Evolutionary conservation across 179 eudicot species (phyloP).

Genomic region (Actinidia polygama): DNA sequence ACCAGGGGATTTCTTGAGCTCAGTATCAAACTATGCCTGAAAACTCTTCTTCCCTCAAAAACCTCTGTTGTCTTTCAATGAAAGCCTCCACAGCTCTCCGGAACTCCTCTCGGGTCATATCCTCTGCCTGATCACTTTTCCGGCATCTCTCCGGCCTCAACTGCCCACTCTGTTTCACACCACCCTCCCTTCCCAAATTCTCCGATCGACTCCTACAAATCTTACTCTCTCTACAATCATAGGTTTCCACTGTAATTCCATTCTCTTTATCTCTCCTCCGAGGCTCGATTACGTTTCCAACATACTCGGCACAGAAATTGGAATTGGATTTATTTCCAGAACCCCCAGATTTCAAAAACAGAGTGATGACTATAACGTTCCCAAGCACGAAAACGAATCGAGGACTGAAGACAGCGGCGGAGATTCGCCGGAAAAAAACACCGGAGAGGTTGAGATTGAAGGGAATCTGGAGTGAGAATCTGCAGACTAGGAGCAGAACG

Average conservation of each 20-base stretch:
- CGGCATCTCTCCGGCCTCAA: slow-evolving; percentile 51
- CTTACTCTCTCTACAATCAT: slow-evolving; percentile 26
- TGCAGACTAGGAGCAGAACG: slow-evolving; percentile 49
- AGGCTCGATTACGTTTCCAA: slow-evolving; percentile 15
- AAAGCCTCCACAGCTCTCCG: slow-evolving; percentile 76
- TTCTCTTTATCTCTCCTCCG: neutral
- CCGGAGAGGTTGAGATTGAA: slow-evolving; percentile 37
- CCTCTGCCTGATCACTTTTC: slow-evolving; percentile 43
- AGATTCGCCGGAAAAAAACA: slow-evolving; percentile 40
- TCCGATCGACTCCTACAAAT: slow-evolving; percentile 66
- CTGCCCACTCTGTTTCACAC: slow-evolving; percentile 26
- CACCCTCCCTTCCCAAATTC: slow-evolving; percentile 28
- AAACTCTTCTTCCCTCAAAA: slow-evolving; percentile 71
- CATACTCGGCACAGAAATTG: slow-evolving; percentile 32
- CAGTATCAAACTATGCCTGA: slow-evolving; percentile 18
- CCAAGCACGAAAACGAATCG: slow-evolving; percentile 69
- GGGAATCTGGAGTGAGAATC: slow-evolving; percentile 48
- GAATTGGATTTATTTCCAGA: neutral
- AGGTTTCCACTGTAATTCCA: neutral
- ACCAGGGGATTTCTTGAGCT: slow-evolving; percentile 10
- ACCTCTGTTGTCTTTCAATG: slow-evolving; percentile 85
- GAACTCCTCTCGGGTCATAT: slow-evolving; percentile 84
- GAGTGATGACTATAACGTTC: slow-evolving; percentile 65
- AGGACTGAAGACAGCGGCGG: slow-evolving; percentile 48
- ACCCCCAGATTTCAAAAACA: slow-evolving; percentile 55